Base-by-base conservation (phyloP, 345 rosid species). In the Gossypium longicalyx region DNA sequence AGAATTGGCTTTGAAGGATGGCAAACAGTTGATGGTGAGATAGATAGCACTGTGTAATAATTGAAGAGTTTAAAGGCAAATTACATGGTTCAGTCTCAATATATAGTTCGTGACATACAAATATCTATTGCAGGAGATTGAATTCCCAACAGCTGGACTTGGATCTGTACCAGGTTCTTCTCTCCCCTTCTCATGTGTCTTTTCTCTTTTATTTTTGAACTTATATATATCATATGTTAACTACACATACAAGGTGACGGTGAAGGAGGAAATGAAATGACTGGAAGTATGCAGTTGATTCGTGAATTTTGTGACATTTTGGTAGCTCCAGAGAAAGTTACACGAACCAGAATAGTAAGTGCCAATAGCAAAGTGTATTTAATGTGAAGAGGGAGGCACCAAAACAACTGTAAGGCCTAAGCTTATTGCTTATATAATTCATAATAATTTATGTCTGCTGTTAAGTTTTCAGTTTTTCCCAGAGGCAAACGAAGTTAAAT, bases 251-350 rank as follows among this genome's bases (percentile, higher is more conserved):
- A 78, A 93, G 97, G 97, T 73, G 98, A 94, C 83, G 97, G 97
- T 74, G 98, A 94, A 89, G 98, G 98, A 73, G 97, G 97, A 64
- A 89, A 75, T 59, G 98, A 94, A 76, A 92, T 92, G 98, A 94
- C 97, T 0, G 97, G 59, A 52, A 94, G 98, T 74, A 94, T 94
- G 84, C 93, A 80, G 86, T 74, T 92, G 76, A 92, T 90, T 52
- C 93, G 93, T 25, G 90, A 92, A 80, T 94, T 90, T 76, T 90
- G 97, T 75, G 92, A 94, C 81, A 86, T 80, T 45, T 73, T 94
- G 5, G 74, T 94, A 53, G 76, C 59, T 70, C 88, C 90, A 3
- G 88, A 89, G 70, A 89, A 90, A 77, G 88, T 84, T 74, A 67
- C 85, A 65, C 81, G 80, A 74, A 94, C 98, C 70, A 85, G 98